Percentiles rank a stretch among this genome's conserved stretches.
These are phyloP conservation scores for Prunus dulcis DNA, from an alignment of 306 rosid genomes.

Conservation along the genomic window DNA sequence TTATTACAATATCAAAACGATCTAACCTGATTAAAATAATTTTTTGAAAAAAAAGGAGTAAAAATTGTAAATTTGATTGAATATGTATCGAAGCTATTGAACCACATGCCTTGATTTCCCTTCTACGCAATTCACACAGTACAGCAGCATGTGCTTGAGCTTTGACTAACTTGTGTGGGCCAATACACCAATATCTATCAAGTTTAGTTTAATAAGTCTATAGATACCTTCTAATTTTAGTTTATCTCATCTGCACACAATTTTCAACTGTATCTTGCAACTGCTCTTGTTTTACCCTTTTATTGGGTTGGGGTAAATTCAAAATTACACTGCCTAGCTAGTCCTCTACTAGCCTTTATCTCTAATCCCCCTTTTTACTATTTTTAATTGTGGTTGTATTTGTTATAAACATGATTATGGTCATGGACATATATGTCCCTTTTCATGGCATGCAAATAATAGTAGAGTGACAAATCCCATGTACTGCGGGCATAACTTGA, in stretches of 20 bases:
- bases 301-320: no score
- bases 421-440: neutral
- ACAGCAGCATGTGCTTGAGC: slow-evolving; percentile 39
- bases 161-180: slow-evolving; percentile 38
- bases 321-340: no score
- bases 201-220: no score
- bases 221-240: no score
- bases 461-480: slow-evolving; percentile 22
- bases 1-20: no score
- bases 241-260: no score
- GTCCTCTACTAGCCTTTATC: no score
- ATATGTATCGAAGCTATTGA: neutral
- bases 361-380: neutral
- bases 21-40: no score
- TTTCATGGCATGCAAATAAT: neutral
- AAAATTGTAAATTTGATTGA: no score
- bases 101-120: slow-evolving; percentile 17
- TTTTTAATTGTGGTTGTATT: neutral
- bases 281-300: no score
- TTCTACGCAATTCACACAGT: slow-evolving; percentile 17
- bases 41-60: no score
- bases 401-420: neutral
- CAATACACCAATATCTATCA: neutral
- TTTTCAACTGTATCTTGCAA: no score
- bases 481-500: slow-evolving; percentile 5